Conservation (phyloP, 2,329 filamentous ascomycete genomes). For the Grosmannia serpens region DNA sequence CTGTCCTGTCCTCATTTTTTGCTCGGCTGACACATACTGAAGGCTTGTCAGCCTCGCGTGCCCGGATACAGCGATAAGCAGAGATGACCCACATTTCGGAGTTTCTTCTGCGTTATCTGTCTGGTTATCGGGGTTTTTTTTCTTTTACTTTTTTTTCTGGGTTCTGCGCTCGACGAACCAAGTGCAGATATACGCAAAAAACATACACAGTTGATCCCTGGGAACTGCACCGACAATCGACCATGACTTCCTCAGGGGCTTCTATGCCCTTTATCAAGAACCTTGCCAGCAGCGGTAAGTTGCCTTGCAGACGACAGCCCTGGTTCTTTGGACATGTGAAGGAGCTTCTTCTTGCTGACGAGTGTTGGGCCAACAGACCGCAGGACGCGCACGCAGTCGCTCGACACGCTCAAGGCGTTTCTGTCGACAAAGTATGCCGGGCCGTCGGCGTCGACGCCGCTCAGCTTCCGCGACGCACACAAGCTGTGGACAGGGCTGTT, state of each 20-base stretch:
- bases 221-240: background rate
- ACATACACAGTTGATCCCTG: background rate
- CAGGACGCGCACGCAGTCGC: constrained; percentile 63
- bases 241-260: constrained; percentile 13
- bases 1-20: background rate
- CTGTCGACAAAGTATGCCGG: constrained; percentile 44
- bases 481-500: constrained; percentile 95
- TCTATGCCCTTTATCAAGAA: constrained; percentile 69
- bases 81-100: background rate
- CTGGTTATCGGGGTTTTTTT: background rate
- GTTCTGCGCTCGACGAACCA: background rate
- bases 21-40: no score
- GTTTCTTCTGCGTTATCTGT: background rate
- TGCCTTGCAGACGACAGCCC: background rate
- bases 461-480: constrained; percentile 60
- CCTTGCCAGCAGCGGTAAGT: constrained; percentile 70
- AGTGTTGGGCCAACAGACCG: constrained; percentile 47
- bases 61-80: background rate
- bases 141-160: background rate
- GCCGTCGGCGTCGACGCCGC: constrained; percentile 29
- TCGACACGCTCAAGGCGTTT: constrained; percentile 67
- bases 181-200: background rate
- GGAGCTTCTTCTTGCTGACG: background rate
- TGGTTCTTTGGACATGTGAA: background rate
- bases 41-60: background rate